Evolutionary conservation across 108 stramenopile genomes (phyloP), one percentile per base, ranked within the genome.

Genomic region (Cyclotella atomus): DNA sequence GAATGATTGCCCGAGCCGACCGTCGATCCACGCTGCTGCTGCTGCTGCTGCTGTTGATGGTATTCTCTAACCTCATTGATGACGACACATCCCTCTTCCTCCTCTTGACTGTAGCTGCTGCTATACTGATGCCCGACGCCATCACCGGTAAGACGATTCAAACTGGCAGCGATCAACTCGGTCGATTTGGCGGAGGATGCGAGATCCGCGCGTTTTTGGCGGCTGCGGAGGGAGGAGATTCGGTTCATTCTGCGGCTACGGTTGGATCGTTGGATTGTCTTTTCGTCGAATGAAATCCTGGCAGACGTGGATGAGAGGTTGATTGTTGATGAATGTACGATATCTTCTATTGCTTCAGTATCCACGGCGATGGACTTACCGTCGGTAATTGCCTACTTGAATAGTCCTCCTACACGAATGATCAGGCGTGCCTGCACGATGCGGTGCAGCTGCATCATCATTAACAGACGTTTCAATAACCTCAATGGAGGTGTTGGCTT

Each of bases 221-320:
- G 52, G 21, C 52, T 19, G 52, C 52, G 52, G 52, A 52, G 52
- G 20, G 52, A 52, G 12, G 52, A 52, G 52, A 52, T 52, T n/a
- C 52, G 52, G 5, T 52, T 52, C 52, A 52, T 52, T 52, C 21
- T 52, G 9, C 38, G 12, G 38, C 9, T 41, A 9, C 12, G 38
- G 9, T 12, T 41, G 6, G 6, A 12, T 41, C 6, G 6, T 41
- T 41, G 6, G 6, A 12, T 41, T 41, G 38, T 41, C n/a, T n/a
- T n/a, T n/a, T n/a, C n/a, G n/a, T n/a, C n/a, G n/a, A n/a, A n/a
- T n/a, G n/a, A n/a, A n/a, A n/a, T n/a, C n/a, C n/a, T n/a, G n/a
- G n/a, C n/a, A n/a, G n/a, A n/a, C n/a, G n/a, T n/a, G n/a, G n/a
- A n/a, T n/a, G n/a, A n/a, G n/a, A n/a, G n/a, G n/a, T n/a, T n/a